Evolutionary conservation across 129 eudicot genomes (phyloP).

Genomic region (Flaveria brownii): DNA sequence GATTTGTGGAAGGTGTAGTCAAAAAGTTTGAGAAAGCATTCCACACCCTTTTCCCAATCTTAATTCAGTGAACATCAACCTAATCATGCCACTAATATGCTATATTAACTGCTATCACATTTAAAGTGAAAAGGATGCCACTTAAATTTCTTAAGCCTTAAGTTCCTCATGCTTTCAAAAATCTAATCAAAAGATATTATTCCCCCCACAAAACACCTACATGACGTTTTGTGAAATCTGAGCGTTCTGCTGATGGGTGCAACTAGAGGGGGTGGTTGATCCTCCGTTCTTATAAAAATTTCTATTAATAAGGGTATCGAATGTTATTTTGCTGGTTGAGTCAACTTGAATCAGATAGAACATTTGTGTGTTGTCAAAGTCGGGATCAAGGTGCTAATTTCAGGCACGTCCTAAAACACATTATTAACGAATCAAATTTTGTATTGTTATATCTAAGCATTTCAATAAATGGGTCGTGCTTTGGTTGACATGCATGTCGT

Average conservation of each 20-base stretch:
- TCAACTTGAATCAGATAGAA: too few species aligned
- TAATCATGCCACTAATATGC: slow-evolving; percentile 38
- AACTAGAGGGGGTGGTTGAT: too few species aligned
- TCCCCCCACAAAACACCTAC: slow-evolving; percentile 1
- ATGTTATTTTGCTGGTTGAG: too few species aligned
- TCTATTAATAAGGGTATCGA: background rate
- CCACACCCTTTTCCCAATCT: slow-evolving; percentile 34
- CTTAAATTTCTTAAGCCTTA: slow-evolving; percentile 40
- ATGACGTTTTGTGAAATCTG: background rate
- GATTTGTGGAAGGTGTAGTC: slow-evolving; percentile 41
- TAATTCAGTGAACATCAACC: slow-evolving; percentile 37
- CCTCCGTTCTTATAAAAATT: background rate
- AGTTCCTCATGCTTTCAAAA: slow-evolving; percentile 14
- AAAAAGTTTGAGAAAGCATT: slow-evolving; percentile 37
- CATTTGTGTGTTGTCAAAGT: too few species aligned
- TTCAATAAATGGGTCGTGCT: too few species aligned
- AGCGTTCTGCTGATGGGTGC: too few species aligned
- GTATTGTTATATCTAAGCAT: too few species aligned
- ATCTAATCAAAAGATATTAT: slow-evolving; percentile 1
- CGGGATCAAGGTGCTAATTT: too few species aligned
- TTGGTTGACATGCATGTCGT: too few species aligned
- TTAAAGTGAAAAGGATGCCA: slow-evolving; percentile 30
- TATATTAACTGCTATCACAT: slow-evolving; percentile 21
- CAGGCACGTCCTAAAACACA: too few species aligned
- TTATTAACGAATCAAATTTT: too few species aligned